Evolutionary conservation across 306 rosid species (phyloP).

Genomic region (Medicago lupulina): DNA sequence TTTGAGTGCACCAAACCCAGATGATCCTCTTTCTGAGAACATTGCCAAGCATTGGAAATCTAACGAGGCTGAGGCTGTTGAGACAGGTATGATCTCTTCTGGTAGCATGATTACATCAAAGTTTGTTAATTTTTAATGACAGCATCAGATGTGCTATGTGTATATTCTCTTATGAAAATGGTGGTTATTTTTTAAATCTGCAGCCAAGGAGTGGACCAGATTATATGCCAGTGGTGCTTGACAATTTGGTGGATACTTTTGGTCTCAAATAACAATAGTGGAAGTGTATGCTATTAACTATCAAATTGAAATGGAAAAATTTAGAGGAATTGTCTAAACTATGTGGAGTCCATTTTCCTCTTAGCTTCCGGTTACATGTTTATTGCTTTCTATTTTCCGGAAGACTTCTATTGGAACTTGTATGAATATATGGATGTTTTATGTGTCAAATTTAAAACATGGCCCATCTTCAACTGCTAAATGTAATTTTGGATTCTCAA

Average conservation of each 20-base stretch:
- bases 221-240: slow-evolving; percentile 82
- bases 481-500: slow-evolving; percentile 35
- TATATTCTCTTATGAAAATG: slow-evolving; percentile 3
- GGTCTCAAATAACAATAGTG: slow-evolving; percentile 57
- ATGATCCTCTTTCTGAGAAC: slow-evolving; percentile 97
- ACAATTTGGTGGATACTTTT: slow-evolving; percentile 48
- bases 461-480: slow-evolving; percentile 28
- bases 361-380: slow-evolving; percentile 52
- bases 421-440: slow-evolving; percentile 50
- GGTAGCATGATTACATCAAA: neutral
- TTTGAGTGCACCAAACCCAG: slow-evolving; percentile 97
- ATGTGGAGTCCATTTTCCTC: slow-evolving; percentile 50
- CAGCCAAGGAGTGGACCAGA: slow-evolving; percentile 95
- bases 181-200: slow-evolving; percentile 29
- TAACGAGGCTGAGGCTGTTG: slow-evolving; percentile 93
- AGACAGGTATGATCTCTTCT: slow-evolving; percentile 66
- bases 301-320: slow-evolving; percentile 61
- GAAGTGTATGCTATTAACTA: slow-evolving; percentile 61
- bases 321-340: slow-evolving; percentile 57
- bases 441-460: slow-evolving; percentile 33
- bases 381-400: slow-evolving; percentile 46
- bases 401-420: slow-evolving; percentile 52
- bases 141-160: slow-evolving; percentile 11
- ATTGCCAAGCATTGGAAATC: slow-evolving; percentile 96
- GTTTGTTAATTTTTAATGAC: slow-evolving; percentile 2